Conservation (phyloP, 768 basidiomycete genomes). For the Pleurotus platypus region DNA sequence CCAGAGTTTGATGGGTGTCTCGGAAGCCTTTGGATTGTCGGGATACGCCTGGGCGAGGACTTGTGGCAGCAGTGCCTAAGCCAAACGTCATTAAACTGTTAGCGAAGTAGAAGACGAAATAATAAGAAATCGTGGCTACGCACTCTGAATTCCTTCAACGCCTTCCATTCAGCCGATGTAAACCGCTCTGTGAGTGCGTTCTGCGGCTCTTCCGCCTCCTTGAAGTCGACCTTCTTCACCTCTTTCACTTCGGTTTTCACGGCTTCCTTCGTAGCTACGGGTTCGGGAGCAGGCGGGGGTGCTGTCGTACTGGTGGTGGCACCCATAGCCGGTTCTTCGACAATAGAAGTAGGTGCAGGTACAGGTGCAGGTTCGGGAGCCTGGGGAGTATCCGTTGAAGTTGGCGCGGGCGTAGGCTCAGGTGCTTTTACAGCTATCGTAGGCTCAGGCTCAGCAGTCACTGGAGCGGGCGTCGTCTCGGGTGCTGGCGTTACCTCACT, state of each 20-base stretch:
- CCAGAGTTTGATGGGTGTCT: slow-evolving; percentile 62
- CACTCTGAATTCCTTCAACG: slow-evolving; percentile 67
- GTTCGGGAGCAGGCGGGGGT: slow-evolving; percentile 9
- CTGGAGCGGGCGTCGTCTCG: slow-evolving; percentile 6
- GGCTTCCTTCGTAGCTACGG: slow-evolving; percentile 8
- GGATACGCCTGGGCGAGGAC: slow-evolving; percentile 40
- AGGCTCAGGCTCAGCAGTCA: not conserved
- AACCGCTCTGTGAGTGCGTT: slow-evolving; percentile 68
- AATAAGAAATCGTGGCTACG: slow-evolving; percentile 12
- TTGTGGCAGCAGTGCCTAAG: slow-evolving; percentile 43
- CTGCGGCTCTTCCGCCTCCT: slow-evolving; percentile 48
- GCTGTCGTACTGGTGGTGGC: slow-evolving; percentile 9
- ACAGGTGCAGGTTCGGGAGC: slow-evolving; percentile 9
- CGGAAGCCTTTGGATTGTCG: slow-evolving; percentile 41
- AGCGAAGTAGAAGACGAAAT: not conserved
- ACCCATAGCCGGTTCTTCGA: too few relatives aligned
- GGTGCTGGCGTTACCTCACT: slow-evolving; percentile 13
- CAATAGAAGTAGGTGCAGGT: slow-evolving; percentile 8
- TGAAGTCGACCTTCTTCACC: slow-evolving; percentile 8
- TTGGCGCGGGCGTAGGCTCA: slow-evolving; percentile 13
- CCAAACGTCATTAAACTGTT: not conserved
- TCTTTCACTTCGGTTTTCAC: slow-evolving; percentile 17
- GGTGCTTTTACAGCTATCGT: not conserved
- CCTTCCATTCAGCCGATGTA: slow-evolving; percentile 68
- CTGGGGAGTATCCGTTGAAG: slow-evolving; percentile 14